Conservation (phyloP, 2,329 filamentous ascomycete genomes). For the Sarocladium kiliense region DNA sequence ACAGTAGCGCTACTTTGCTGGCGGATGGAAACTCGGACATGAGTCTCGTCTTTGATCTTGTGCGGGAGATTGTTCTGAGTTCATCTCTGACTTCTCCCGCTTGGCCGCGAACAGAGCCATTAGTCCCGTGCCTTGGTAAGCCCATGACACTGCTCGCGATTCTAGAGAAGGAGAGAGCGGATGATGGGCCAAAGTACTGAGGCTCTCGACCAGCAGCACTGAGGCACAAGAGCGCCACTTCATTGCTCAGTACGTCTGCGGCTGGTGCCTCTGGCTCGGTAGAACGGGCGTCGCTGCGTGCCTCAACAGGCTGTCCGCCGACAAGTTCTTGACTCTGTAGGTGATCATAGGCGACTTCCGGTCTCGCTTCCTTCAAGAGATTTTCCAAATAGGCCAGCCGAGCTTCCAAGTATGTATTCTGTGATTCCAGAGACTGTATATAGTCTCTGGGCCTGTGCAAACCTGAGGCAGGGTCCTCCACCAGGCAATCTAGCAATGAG, state of each 20-base stretch:
- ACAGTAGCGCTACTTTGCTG: constrained; percentile 10
- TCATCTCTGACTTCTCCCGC: not conserved
- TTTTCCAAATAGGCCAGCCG: constrained; percentile 23
- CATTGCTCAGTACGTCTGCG: constrained; percentile 8
- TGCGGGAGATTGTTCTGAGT: too few species aligned
- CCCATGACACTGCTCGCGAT: constrained; percentile 16
- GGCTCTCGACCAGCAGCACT: constrained; percentile 27
- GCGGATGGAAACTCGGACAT: not conserved
- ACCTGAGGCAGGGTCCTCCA: constrained; percentile 29
- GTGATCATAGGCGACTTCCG: constrained; percentile 16
- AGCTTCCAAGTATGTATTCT: not conserved
- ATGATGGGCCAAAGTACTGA: constrained; percentile 31
- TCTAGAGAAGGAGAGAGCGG: constrained; percentile 25
- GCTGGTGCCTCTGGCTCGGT: constrained; percentile 3
- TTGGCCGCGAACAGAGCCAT: too few species aligned
- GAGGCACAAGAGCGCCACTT: constrained; percentile 20
- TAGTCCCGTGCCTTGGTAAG: too few species aligned
- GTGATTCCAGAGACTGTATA: constrained; percentile 20
- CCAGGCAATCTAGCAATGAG: constrained; percentile 21
- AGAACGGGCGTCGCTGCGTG: not conserved
- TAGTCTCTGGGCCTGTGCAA: constrained; percentile 21
- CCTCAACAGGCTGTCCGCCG: not conserved
- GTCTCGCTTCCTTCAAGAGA: constrained; percentile 21
- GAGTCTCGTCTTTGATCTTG: not conserved
- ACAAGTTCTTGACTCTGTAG: not conserved